A percentile compares a stretch with the other conserved stretches of the same genome.
phyloP scores from a whole-genome alignment of 768 basidiomycete species.

The Leccinellum luteum region DNA sequence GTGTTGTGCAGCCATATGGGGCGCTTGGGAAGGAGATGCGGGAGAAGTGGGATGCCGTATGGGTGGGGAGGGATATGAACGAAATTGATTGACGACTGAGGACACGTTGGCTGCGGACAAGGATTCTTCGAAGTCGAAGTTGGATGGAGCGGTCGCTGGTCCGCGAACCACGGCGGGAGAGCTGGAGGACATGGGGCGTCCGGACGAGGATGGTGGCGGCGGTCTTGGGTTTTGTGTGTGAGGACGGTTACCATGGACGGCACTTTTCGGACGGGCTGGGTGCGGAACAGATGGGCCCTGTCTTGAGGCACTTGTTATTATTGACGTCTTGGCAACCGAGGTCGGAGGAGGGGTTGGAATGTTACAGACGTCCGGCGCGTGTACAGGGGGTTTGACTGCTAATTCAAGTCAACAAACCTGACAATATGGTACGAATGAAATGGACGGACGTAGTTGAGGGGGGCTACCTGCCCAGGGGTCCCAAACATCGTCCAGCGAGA shows the following conservation, averaged over 20 bases:
- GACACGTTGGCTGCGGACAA: conserved; percentile 28
- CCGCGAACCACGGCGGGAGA: conserved; percentile 27
- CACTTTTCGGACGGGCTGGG: conserved; percentile 8
- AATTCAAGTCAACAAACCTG: background rate
- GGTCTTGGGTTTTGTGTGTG: conserved; percentile 1
- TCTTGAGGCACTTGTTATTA: conserved; percentile 3
- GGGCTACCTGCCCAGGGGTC: conserved; percentile 23
- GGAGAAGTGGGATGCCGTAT: conserved; percentile 22
- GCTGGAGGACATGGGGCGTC: background rate
- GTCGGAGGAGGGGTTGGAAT: background rate
- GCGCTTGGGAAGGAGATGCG: conserved; percentile 13
- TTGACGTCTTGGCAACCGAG: conserved; percentile 20
- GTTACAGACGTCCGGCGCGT: background rate
- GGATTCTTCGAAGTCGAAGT: conserved; percentile 30
- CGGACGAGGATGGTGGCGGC: background rate
- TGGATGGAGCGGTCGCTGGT: conserved; percentile 7
- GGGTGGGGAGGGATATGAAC: conserved; percentile 27
- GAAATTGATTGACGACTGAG: conserved; percentile 33
- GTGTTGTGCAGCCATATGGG: conserved; percentile 5
- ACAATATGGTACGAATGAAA: background rate
- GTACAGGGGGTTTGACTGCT: background rate
- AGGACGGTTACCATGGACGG: conserved; percentile 16
- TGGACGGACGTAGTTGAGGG: conserved; percentile 16
- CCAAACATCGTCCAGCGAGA: conserved; percentile 13
- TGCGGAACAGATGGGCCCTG: conserved; percentile 7